Evolutionary conservation across 2,329 filamentous ascomycete species (phyloP).

Genomic region (Neonectria neomacrospora): DNA sequence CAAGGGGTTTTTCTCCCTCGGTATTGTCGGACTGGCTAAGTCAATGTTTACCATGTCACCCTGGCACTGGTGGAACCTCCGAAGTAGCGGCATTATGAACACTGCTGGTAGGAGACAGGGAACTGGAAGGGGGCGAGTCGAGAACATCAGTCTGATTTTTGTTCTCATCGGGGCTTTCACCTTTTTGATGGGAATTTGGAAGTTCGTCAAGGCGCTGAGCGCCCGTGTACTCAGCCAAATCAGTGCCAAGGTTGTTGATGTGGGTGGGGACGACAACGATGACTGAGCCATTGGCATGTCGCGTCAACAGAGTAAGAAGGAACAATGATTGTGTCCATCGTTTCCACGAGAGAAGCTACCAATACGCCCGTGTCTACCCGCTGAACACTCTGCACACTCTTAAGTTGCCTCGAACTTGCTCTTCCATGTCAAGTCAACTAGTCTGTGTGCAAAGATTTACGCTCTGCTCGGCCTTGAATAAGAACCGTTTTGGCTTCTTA

Average conservation of each 20-base stretch:
- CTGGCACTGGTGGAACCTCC: constrained; percentile 81
- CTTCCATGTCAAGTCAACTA: constrained; percentile 90
- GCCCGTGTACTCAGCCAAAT: constrained; percentile 78
- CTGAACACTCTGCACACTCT: constrained; percentile 78
- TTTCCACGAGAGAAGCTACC: constrained; percentile 3
- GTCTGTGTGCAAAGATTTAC: constrained; percentile 92
- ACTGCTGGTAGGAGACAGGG: constrained; percentile 64
- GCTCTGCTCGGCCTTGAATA: constrained; percentile 56
- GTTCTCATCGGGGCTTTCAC: constrained; percentile 83
- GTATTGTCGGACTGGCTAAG: constrained; percentile 86
- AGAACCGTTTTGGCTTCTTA: constrained; percentile 62
- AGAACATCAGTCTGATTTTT: constrained; percentile 82
- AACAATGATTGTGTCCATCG: constrained; percentile 38
- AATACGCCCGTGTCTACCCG: constrained; percentile 8
- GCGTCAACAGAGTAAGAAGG: constrained; percentile 54
- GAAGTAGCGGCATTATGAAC: constrained; percentile 67
- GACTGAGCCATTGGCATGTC: constrained; percentile 55
- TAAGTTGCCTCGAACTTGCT: constrained; percentile 89
- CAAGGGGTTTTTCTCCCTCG: constrained; percentile 91
- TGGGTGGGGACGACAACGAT: constrained; percentile 70
- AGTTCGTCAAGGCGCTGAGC: constrained; percentile 79
- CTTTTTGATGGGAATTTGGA: constrained; percentile 87
- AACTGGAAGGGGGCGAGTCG: constrained; percentile 80
- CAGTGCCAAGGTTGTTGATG: constrained; percentile 84
- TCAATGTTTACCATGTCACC: constrained; percentile 79